Evolutionary conservation across 2,329 filamentous ascomycete species (phyloP), one percentile per base, ranked within the genome.

Genomic region (Chalaropsis ovoidea): DNA sequence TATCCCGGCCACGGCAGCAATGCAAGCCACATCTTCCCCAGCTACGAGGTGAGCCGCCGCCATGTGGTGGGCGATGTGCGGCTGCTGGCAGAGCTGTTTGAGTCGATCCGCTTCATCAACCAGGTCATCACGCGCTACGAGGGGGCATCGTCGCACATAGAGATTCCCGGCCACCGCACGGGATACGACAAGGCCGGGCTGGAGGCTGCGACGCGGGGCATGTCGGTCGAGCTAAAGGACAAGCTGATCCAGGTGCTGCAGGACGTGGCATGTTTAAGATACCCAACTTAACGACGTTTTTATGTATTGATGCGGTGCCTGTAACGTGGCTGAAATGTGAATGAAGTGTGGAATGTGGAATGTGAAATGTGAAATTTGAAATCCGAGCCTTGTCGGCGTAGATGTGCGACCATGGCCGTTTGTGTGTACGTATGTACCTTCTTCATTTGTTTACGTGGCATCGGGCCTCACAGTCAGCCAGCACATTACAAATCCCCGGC

Each of bases 241-340:
- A 65, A 61, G 42, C 47, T 65, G 31, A 58, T 49, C 24, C 31
- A 52, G 58, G 58, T 65, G 15, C 35, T 61, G 45, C 54, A 61
- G 19, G 31, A 54, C 19, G 52, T 49, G 31, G 62, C 62, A n/a
- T 41, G n/a, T 19, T 54, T 64, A 43, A 54, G 62, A 54, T 54
- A 41, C 31, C 54, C 54, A 39, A 58, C 54, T 39, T 58, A 15
- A 58, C 54, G 27, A n/a, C 27, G 3, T 35, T 27, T 47, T 31
- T 45, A 10, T 31, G 15, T 22, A 15, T 62, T 27, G 35, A 39
- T 7, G 3, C 35, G 7, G 31, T 35, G 31, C 7, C 31, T 3
- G 31, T 7, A 10, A 39, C 4, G 35, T 7, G 35, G 3, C 8
- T 39, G 35, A 6, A 10, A 39, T 39, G 8, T 39, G 35, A 2